phyloP scores from a whole-genome alignment of 176 grass and related monocot genomes.

The Oryza glumipatula region DNA sequence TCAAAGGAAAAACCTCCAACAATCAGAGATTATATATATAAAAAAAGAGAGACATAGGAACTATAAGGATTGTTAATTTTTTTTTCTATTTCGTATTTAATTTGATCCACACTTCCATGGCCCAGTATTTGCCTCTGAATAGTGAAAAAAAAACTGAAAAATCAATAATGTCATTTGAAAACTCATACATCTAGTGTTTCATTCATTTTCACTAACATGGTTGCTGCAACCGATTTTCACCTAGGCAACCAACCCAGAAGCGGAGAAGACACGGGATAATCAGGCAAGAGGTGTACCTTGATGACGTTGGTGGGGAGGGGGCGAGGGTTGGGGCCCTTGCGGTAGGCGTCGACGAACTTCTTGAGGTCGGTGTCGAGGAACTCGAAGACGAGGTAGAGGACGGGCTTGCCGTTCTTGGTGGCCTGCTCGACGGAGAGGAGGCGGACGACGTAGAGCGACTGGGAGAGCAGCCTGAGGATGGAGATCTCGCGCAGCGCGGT shows the following conservation, averaged over 20 bases:
- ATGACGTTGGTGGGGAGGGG: slow-evolving; percentile 64
- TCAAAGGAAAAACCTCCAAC: not conserved
- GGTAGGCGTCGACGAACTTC: slow-evolving; percentile 79
- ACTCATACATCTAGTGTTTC: not conserved
- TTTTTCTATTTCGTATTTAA: not conserved
- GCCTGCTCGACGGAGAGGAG: slow-evolving; percentile 84
- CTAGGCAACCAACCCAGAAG: not conserved
- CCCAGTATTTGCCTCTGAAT: not conserved
- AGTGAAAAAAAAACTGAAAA: not conserved
- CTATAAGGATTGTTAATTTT: not conserved
- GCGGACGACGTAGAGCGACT: slow-evolving; percentile 87
- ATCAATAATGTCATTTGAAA: not conserved
- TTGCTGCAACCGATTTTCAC: not conserved
- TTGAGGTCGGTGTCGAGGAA: slow-evolving; percentile 92
- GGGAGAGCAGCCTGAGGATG: slow-evolving; percentile 84
- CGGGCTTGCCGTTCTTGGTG: slow-evolving; percentile 67
- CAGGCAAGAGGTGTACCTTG: slow-evolving; percentile 41
- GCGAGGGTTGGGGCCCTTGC: slow-evolving; percentile 48
- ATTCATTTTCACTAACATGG: not conserved
- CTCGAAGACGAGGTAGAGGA: slow-evolving; percentile 95
- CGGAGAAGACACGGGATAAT: not conserved
- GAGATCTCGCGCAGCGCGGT: slow-evolving; percentile 92
- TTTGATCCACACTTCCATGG: not conserved
- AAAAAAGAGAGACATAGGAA: not conserved
- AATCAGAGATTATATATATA: not conserved